Percentiles rank a stretch among this genome's conserved stretches.
These are phyloP conservation scores for Microthyrium microscopicum DNA, from an alignment of 2,329 filamentous ascomycete species.

Conservation along the genomic window DNA sequence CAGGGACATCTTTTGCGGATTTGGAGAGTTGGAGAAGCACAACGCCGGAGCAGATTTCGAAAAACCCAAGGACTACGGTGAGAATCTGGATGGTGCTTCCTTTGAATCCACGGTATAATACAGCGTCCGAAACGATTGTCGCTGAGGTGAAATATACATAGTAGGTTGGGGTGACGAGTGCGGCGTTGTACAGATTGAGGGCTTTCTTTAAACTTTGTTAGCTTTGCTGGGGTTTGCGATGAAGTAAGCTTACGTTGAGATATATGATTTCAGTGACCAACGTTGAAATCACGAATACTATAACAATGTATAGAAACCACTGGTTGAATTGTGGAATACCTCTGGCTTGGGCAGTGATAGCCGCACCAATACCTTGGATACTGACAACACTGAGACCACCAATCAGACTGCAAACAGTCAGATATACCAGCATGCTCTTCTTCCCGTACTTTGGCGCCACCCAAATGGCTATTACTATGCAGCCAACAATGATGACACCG, in stretches of 20 bases:
- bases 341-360: slow-evolving; percentile 70
- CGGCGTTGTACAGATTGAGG: slow-evolving; percentile 89
- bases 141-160: slow-evolving; percentile 97
- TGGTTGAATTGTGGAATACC: slow-evolving; percentile 85
- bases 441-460: slow-evolving; percentile 79
- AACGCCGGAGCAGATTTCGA: slow-evolving; percentile 86
- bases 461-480: slow-evolving; percentile 57
- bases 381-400: slow-evolving; percentile 89
- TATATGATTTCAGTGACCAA: slow-evolving; percentile 88
- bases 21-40: slow-evolving; percentile 92
- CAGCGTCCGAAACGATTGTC: slow-evolving; percentile 83
- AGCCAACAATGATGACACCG: slow-evolving; percentile 64
- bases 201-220: slow-evolving; percentile 62
- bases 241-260: slow-evolving; percentile 57
- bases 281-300: slow-evolving; percentile 82
- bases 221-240: background rate
- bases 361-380: slow-evolving; percentile 81
- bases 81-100: slow-evolving; percentile 65
- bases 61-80: slow-evolving; percentile 82
- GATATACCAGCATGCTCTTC: slow-evolving; percentile 94
- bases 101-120: slow-evolving; percentile 88
- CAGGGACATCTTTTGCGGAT: slow-evolving; percentile 92
- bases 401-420: slow-evolving; percentile 89
- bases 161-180: slow-evolving; percentile 92
- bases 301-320: slow-evolving; percentile 86